A percentile compares a stretch with the other conserved stretches of the same genome.
These are phyloP conservation scores for Serpula lacrymans DNA, from an alignment of 768 basidiomycete species.

Conservation along the genomic window DNA sequence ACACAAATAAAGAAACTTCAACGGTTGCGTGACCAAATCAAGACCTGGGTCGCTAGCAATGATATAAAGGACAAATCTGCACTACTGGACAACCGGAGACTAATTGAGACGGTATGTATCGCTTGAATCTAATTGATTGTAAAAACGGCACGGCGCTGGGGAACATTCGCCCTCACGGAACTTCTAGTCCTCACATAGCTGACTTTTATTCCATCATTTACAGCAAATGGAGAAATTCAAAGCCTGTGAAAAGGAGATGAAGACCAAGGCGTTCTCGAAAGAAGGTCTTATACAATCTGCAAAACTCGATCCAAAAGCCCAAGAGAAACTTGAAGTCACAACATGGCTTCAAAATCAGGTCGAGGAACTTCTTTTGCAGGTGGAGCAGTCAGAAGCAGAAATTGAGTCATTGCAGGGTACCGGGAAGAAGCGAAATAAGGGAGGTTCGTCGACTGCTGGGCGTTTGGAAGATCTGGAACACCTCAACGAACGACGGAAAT, in stretches of 20 bases:
- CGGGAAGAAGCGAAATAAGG: conserved; percentile 84
- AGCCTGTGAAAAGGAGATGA: conserved; percentile 99
- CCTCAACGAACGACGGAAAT: conserved; percentile 90
- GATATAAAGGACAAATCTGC: conserved; percentile 98
- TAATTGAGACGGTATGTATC: conserved; percentile 90
- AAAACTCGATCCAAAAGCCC: conserved; percentile 94
- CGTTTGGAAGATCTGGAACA: conserved; percentile 81
- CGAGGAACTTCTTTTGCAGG: conserved; percentile 89
- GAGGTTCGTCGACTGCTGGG: conserved; percentile 58
- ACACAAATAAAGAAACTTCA: conserved; percentile 98
- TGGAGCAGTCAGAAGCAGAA: conserved; percentile 94
- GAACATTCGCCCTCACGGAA: too few relatives aligned
- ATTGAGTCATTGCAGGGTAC: conserved; percentile 78
- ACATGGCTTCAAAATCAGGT: conserved; percentile 86
- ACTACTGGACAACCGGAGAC: conserved; percentile 87
- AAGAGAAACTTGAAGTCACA: conserved; percentile 89
- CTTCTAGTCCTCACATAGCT: too few relatives aligned
- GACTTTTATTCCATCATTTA: conserved; percentile 10
- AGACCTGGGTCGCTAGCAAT: conserved; percentile 94
- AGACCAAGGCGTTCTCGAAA: conserved; percentile 99
- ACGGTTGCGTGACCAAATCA: conserved; percentile 81
- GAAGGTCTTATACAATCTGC: conserved; percentile 94
- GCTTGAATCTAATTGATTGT: too few relatives aligned
- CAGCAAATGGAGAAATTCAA: conserved; percentile 99
- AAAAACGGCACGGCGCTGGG: too few relatives aligned